Conservation (phyloP, 768 basidiomycete species). For the Leccinum longicurvipes region DNA sequence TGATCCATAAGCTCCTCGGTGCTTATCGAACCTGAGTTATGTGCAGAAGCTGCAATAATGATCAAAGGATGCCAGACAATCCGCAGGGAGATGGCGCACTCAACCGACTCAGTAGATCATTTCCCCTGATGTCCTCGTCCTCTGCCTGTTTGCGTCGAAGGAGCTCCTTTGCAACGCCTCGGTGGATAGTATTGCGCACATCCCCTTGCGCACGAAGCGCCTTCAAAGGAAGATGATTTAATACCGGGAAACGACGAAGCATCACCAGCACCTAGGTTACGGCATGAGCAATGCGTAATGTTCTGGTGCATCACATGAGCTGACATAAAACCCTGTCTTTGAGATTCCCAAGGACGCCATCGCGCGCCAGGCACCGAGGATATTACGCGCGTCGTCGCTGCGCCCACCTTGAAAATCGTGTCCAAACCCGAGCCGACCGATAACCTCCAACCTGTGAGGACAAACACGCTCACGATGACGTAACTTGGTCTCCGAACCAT, state of each 20-base stretch:
- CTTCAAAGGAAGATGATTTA: slow-evolving; percentile 8
- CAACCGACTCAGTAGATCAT: slow-evolving; percentile 5
- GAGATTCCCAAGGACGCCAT: slow-evolving; percentile 7
- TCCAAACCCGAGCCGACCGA: slow-evolving; percentile 7
- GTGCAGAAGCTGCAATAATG: not conserved
- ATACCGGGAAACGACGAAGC: slow-evolving; percentile 4
- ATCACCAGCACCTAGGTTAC: not conserved
- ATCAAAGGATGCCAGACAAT: not conserved
- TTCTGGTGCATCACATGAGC: not conserved
- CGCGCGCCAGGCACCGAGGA: slow-evolving; percentile 2
- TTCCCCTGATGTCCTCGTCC: not conserved
- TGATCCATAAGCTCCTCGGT: slow-evolving; percentile 5
- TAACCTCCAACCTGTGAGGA: not conserved
- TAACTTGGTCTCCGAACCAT: not conserved
- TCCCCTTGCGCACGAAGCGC: slow-evolving; percentile 8
- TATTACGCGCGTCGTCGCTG: slow-evolving; percentile 2
- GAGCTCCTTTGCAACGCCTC: slow-evolving; percentile 9
- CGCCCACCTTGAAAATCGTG: slow-evolving; percentile 6
- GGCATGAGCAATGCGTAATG: not conserved
- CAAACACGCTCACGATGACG: not conserved
- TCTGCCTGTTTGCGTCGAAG: slow-evolving; percentile 3
- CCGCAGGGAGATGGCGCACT: not conserved
- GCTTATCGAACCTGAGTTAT: slow-evolving; percentile 1
- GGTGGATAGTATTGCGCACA: slow-evolving; percentile 13
- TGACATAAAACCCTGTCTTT: slow-evolving; percentile 2